Evolutionary conservation across 169 alveolate species (phyloP).

Genomic region (Plasmodium relictum): DNA sequence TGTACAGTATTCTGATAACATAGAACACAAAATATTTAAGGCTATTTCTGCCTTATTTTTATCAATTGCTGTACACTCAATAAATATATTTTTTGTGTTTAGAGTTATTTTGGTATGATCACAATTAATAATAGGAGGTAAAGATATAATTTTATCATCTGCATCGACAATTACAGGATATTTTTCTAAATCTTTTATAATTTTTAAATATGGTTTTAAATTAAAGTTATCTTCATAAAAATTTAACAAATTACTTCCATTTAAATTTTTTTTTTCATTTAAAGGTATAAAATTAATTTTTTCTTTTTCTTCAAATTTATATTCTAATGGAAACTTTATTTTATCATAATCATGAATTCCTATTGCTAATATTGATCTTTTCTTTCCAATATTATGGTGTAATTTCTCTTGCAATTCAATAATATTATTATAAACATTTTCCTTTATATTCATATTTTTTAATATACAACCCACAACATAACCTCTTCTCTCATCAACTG

Average conservation of each 20-base stretch:
- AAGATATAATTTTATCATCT: conserved; percentile 93
- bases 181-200: conserved; percentile 83
- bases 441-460: conserved; percentile 92
- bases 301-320: conserved; percentile 92
- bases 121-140: conserved; percentile 99
- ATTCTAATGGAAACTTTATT: conserved; percentile 92
- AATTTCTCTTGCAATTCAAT: conserved; percentile 97
- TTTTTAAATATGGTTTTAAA: conserved; percentile 92
- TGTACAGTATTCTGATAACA: conserved; percentile 61
- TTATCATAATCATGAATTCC: conserved; percentile 97
- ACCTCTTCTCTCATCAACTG: conserved; percentile 73
- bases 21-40: conserved; percentile 65
- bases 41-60: conserved; percentile 77
- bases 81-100: conserved; percentile 95
- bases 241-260: conserved; percentile 32
- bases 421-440: conserved; percentile 93
- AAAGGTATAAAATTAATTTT: conserved; percentile 94
- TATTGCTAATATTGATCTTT: conserved; percentile 94
- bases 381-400: conserved; percentile 97
- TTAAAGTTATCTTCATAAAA: conserved; percentile 63
- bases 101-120: conserved; percentile 95
- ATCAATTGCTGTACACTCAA: conserved; percentile 97
- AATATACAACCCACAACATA: conserved; percentile 96
- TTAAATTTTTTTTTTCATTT: conserved; percentile 90
- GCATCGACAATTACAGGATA: conserved; percentile 96